phyloP scores from a whole-genome alignment of 495 filamentous ascomycete genomes.

The Penicillium nucicola region DNA sequence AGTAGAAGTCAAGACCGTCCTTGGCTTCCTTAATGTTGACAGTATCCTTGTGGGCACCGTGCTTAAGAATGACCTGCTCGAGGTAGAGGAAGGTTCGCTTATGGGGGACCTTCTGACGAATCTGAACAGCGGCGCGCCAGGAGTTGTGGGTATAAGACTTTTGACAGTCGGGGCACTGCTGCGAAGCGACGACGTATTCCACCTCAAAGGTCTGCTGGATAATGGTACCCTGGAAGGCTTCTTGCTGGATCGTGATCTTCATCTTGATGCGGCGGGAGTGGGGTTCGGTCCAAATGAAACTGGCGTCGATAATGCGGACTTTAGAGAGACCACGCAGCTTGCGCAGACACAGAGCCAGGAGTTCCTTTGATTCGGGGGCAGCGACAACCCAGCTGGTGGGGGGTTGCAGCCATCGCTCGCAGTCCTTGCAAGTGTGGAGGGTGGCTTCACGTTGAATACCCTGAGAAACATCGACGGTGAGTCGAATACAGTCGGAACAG shows the following conservation, averaged over 20 bases:
- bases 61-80: conserved; percentile 94
- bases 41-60: conserved; percentile 85
- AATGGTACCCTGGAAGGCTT: conserved; percentile 69
- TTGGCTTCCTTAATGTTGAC: conserved; percentile 95
- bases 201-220: conserved; percentile 95
- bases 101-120: conserved; percentile 94
- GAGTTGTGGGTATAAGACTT: conserved; percentile 96
- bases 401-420: conserved; percentile 90
- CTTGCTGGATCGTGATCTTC: conserved; percentile 87
- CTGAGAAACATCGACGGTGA: conserved; percentile 88
- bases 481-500: conserved; percentile 90
- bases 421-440: conserved; percentile 83
- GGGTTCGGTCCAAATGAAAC: conserved; percentile 97
- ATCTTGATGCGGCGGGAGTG: conserved; percentile 87
- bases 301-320: conserved; percentile 89
- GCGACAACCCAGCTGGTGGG: conserved; percentile 82
- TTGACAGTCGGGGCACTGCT: conserved; percentile 87
- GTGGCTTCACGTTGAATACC: conserved; percentile 80
- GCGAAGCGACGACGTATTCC: conserved; percentile 79
- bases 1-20: conserved; percentile 95
- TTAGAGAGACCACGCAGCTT: conserved; percentile 77
- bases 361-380: conserved; percentile 77
- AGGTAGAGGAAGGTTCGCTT: conserved; percentile 97
- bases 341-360: conserved; percentile 84
- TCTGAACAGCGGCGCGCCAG: conserved; percentile 82